Percentiles rank a stretch among this genome's conserved stretches.
These are phyloP conservation scores for Hanseniaspora mollemarum DNA, from an alignment of 805 yeast genomes.

Conservation along the genomic window DNA sequence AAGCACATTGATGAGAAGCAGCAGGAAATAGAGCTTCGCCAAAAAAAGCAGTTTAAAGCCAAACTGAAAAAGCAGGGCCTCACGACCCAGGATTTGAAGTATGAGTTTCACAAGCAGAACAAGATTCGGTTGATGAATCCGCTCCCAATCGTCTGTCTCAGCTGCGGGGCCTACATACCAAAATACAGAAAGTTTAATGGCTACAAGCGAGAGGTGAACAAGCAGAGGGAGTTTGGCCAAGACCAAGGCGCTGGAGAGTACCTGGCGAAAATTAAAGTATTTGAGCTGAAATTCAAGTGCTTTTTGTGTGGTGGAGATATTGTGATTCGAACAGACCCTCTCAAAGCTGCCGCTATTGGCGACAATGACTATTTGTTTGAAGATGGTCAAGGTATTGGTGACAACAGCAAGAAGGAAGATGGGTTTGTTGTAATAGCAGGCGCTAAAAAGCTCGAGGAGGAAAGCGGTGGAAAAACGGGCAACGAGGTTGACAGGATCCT, in stretches of 20 bases:
- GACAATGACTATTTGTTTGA: neutral
- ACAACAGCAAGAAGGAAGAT: slow-evolving; percentile 12
- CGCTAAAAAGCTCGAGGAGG: neutral
- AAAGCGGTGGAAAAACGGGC: neutral
- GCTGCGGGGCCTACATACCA: slow-evolving; percentile 6
- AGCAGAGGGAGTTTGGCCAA: neutral
- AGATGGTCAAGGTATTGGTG: slow-evolving; percentile 4
- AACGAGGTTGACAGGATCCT: neutral
- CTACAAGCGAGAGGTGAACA: slow-evolving; percentile 13
- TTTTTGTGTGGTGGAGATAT: slow-evolving; percentile 8
- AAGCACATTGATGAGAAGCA: slow-evolving; percentile 8
- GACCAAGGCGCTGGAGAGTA: neutral
- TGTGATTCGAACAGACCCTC: slow-evolving; percentile 11
- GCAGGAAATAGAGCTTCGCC: slow-evolving; percentile 3
- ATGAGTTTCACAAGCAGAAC: slow-evolving; percentile 9
- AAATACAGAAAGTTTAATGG: slow-evolving; percentile 15
- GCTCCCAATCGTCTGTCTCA: neutral
- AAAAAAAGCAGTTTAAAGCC: neutral
- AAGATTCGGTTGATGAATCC: slow-evolving; percentile 14
- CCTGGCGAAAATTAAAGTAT: slow-evolving; percentile 8
- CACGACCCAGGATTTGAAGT: slow-evolving; percentile 5
- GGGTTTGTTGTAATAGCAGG: slow-evolving; percentile 5
- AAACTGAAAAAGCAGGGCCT: slow-evolving; percentile 2
- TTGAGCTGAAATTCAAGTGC: slow-evolving; percentile 12
- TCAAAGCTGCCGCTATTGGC: slow-evolving; percentile 6